A percentile compares a stretch with the other conserved stretches of the same genome.
These are phyloP conservation scores for Cryptococcus deneoformans DNA, from an alignment of 1,284 basidiomycete genomes.

Conservation along the genomic window DNA sequence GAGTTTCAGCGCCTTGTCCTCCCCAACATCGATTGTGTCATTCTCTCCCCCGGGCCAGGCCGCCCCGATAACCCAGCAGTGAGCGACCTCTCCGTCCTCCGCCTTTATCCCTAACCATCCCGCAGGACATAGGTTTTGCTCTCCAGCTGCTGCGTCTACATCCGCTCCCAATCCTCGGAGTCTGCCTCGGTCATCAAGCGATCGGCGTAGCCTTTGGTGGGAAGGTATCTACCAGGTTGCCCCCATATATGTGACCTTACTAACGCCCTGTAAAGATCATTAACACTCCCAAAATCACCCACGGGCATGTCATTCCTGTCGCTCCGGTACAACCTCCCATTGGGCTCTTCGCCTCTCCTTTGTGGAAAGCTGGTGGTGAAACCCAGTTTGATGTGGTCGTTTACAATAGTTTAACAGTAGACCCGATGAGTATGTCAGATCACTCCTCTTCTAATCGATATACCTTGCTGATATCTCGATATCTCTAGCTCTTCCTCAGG, in stretches of 20 bases:
- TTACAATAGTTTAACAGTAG: constrained; percentile 61
- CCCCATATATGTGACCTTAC: not conserved
- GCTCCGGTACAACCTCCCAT: constrained; percentile 22
- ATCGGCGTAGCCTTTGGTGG: constrained; percentile 77
- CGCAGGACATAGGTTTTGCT: constrained; percentile 48
- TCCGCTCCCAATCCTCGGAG: constrained; percentile 50
- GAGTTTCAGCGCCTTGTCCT: constrained; percentile 40
- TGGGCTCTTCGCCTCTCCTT: constrained; percentile 34
- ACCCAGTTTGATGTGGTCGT: constrained; percentile 68
- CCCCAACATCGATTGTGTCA: constrained; percentile 48
- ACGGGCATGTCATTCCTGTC: constrained; percentile 74
- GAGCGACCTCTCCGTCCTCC: constrained; percentile 4
- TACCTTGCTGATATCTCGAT: no score
- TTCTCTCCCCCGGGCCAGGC: constrained; percentile 51
- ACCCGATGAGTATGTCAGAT: constrained; percentile 35
- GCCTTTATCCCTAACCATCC: not conserved
- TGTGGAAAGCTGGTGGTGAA: constrained; percentile 15
- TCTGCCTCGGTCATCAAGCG: constrained; percentile 92
- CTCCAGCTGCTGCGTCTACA: constrained; percentile 41
- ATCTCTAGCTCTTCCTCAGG: constrained; percentile 46
- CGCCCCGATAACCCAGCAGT: constrained; percentile 43
- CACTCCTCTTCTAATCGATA: not conserved
- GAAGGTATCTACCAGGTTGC: constrained; percentile 45
- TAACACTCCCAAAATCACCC: constrained; percentile 52
- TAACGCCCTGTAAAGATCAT: constrained; percentile 34